Conservation (phyloP, 2,329 filamentous ascomycete genomes). For the Monosporascus sp. region DNA sequence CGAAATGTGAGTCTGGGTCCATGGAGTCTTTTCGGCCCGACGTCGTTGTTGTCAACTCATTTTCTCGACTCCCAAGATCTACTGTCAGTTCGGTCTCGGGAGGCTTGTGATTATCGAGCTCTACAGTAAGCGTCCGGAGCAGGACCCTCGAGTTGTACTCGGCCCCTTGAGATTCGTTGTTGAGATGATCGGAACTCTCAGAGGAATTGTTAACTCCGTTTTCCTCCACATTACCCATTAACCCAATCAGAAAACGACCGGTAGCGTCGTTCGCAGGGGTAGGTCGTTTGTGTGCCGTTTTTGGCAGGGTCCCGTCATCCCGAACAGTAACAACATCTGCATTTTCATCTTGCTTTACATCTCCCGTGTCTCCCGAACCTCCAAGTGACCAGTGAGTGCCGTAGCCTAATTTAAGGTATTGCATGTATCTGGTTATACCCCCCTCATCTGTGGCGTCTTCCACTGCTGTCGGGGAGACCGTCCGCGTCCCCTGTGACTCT, state of each 20-base stretch:
- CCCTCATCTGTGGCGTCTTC: conserved; percentile 28
- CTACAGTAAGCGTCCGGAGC: conserved; percentile 63
- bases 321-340: conserved; percentile 5
- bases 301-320: conserved; percentile 3
- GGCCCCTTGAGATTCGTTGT: conserved; percentile 26
- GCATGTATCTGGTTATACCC: conserved; percentile 52
- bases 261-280: conserved; percentile 14
- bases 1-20: conserved; percentile 25
- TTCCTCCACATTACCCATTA: conserved; percentile 60
- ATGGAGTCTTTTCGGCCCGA: conserved; percentile 11
- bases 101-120: conserved; percentile 46
- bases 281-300: background rate
- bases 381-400: conserved; percentile 61
- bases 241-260: conserved; percentile 61
- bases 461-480: conserved; percentile 3
- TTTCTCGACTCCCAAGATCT: conserved; percentile 39
- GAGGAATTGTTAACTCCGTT: conserved; percentile 26
- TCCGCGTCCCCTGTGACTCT: conserved; percentile 1
- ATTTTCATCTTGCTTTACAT: conserved; percentile 4
- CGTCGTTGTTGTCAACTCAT: conserved; percentile 16
- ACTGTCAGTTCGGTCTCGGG: conserved; percentile 41
- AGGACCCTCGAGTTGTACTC: conserved; percentile 51
- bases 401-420: conserved; percentile 63
- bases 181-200: conserved; percentile 16
- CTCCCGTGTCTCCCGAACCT: conserved; percentile 14